These are phyloP conservation scores for Allium sativum DNA, from an alignment of 106 monocot genomes.

Conservation along the genomic window DNA sequence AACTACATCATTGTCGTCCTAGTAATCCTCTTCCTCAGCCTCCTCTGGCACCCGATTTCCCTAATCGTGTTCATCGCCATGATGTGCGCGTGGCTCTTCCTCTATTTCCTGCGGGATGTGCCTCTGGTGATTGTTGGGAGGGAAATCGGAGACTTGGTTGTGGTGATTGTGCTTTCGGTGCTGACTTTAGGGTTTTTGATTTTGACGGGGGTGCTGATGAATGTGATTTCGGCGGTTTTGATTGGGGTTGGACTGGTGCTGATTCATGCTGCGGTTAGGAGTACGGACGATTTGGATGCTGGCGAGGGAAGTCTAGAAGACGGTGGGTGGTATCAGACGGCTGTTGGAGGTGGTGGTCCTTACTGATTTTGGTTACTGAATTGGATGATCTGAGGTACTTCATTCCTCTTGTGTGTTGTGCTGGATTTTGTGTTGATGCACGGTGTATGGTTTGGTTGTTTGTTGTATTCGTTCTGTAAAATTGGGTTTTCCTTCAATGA, in stretches of 20 bases:
- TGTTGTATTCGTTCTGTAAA: too few species aligned
- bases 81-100: conserved; percentile 43
- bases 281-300: conserved; percentile 36
- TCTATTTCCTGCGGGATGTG: conserved; percentile 63
- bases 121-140: conserved; percentile 48
- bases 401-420: too few species aligned
- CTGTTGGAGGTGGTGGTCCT: conserved; percentile 5
- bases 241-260: conserved; percentile 43
- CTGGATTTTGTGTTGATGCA: too few species aligned
- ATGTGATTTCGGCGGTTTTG: conserved; percentile 41
- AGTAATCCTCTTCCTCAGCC: conserved; percentile 27
- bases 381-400: too few species aligned
- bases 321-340: conserved; percentile 28
- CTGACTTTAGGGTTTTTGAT: conserved; percentile 59
- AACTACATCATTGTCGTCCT: conserved; percentile 77
- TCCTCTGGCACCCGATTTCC: conserved; percentile 66
- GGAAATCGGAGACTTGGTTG: conserved; percentile 30
- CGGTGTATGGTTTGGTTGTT: too few species aligned
- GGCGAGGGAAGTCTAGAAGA: conserved; percentile 33
- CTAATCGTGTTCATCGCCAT: conserved; percentile 35
- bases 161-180: conserved; percentile 38
- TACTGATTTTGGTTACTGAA: too few species aligned
- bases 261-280: conserved; percentile 47
- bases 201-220: conserved; percentile 44
- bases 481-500: too few species aligned